Conservation (phyloP, 768 basidiomycete species). For the Pisolithus sp. region DNA sequence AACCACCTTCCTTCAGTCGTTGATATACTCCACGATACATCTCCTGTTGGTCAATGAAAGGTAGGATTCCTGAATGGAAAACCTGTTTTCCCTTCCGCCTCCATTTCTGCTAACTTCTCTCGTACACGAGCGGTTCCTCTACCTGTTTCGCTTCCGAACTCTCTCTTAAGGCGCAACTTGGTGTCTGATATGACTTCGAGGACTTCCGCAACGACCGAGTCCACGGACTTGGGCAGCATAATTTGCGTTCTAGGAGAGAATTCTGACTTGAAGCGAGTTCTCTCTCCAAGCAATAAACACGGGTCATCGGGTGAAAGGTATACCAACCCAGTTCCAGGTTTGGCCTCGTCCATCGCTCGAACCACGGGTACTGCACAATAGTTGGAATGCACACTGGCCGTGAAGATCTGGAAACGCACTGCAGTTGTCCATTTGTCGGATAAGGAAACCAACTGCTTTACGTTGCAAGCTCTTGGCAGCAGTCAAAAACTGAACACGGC, state of each 20-base stretch:
- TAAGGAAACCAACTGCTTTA: conserved; percentile 72
- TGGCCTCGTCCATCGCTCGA: conserved; percentile 86
- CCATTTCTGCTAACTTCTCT: conserved; percentile 59
- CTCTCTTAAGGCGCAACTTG: conserved; percentile 74
- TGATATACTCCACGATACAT: conserved; percentile 95
- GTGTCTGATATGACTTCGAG: conserved; percentile 86
- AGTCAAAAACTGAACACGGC: conserved; percentile 79
- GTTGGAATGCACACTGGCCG: conserved; percentile 6
- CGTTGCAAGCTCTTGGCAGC: conserved; percentile 87
- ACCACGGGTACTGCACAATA: conserved; percentile 73
- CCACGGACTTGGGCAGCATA: conserved; percentile 74
- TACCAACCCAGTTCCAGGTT: conserved; percentile 66
- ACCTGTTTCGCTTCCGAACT: conserved; percentile 78
- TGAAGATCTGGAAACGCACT: conserved; percentile 45
- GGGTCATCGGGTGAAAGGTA: conserved; percentile 71
- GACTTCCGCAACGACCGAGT: conserved; percentile 75
- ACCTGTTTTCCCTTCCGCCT: conserved; percentile 50
- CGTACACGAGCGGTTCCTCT: conserved; percentile 62
- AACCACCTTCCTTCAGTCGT: conserved; percentile 75
- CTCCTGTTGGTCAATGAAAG: conserved; percentile 87
- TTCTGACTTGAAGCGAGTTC: conserved; percentile 70
- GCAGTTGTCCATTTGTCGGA: conserved; percentile 68
- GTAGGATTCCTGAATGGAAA: conserved; percentile 76
- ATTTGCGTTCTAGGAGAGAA: conserved; percentile 79
- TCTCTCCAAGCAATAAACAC: conserved; percentile 73